Evolutionary conservation across 2,329 filamentous ascomycete species (phyloP), one percentile per base, ranked within the genome.

Genomic region (Simplicillium aogashimaense): DNA sequence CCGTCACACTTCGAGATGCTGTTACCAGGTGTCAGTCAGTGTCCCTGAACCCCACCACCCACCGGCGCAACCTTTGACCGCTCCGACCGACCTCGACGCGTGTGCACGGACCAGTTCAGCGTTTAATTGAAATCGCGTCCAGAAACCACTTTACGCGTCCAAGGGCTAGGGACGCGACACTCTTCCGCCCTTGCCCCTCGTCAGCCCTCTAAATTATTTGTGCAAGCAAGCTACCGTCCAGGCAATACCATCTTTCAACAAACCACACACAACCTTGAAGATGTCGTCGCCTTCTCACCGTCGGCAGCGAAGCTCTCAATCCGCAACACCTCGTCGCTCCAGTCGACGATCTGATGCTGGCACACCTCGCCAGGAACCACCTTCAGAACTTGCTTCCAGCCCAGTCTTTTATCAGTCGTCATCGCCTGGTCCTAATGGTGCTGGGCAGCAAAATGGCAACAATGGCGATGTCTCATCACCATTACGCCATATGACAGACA

Each of bases 401-500:
- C 89, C 89, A 32, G 70, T 95, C 47, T 85, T 86, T 61, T 94
- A 81, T 61, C 77, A 74, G 51, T 77, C 70, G 3, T 65, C 69
- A 9, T 66, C 69, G 7, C 63, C 66, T 2, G 50, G 52, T 12
- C 52, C 56, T 2, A 45, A 39, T 8, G 51, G 50, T n/a, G 50
- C 45, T 25, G 52, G 52, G 10, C 20, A 25, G 20, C 20, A 25
- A 25, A 50, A 58, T 51, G 56, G 46, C 28, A 55, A 54, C 7
- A 55, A 54, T 32, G 51, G 53, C 35, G 60, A 65, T 38, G 63
- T 65, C 11, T 76, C 72, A 7, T 77, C 74, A 30, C 74, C 74
- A 10, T 53, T 78, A 50, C 62, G 70, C 45, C 72, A 76, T 53
- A 74, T 73, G 64, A 73, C 69, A 43, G 68, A 74, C 49, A 72